A percentile compares a stretch with the other conserved stretches of the same genome.
Evolutionary conservation across 129 eudicot genomes (phyloP).

Genomic region (Saussurea involucrata): DNA sequence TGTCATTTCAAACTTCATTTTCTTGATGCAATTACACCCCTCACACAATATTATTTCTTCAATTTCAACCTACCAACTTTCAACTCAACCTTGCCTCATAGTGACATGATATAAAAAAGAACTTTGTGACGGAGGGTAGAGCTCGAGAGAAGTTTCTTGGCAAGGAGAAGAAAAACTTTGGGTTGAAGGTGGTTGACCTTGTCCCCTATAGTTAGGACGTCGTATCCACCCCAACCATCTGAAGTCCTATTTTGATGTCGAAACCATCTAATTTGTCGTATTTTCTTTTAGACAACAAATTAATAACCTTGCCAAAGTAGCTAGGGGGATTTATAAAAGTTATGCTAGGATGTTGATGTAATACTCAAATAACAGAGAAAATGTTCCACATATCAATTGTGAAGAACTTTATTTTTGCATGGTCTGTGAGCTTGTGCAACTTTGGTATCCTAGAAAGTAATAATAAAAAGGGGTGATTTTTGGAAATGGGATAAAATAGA

Average conservation of each 20-base stretch:
- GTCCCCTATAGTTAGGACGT: too few species aligned
- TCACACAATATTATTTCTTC: conserved; percentile 5
- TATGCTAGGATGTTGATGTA: background rate
- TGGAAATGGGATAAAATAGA: background rate
- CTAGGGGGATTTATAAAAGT: background rate
- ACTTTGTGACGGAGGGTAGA: background rate
- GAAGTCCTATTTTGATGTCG: background rate
- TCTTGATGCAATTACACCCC: conserved; percentile 6
- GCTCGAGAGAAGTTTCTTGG: background rate
- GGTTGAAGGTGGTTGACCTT: too few species aligned
- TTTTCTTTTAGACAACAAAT: too few species aligned
- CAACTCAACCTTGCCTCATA: background rate
- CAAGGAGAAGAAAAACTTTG: background rate
- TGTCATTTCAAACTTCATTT: conserved; percentile 24
- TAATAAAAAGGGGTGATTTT: background rate
- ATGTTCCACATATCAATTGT: background rate
- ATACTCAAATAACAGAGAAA: background rate
- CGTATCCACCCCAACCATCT: background rate
- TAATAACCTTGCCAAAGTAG: background rate
- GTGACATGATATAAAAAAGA: background rate
- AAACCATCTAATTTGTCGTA: background rate
- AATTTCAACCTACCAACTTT: conserved; percentile 20
- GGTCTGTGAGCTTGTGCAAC: background rate
- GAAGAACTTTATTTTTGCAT: background rate
- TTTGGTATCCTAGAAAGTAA: background rate